Conservation (phyloP, 2,329 filamentous ascomycete genomes). For the Pleochaeta shiraiana region DNA sequence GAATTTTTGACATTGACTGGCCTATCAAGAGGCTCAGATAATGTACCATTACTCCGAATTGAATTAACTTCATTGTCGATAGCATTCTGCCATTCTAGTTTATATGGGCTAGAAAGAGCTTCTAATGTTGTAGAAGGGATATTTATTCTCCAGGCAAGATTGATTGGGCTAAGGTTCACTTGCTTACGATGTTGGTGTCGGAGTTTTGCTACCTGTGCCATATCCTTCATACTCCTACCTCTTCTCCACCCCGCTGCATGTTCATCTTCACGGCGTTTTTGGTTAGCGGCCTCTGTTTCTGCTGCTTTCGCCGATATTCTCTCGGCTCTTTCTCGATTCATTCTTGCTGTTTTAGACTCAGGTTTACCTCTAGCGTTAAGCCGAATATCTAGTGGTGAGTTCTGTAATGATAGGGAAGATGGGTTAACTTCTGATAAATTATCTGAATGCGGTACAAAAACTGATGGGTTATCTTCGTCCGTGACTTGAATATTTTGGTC, state of each 20-base stretch:
- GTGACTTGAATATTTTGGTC: neutral
- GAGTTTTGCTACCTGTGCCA: neutral
- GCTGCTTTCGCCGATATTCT: neutral
- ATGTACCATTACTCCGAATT: neutral
- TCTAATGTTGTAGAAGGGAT: neutral
- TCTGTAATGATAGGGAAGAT: conserved; percentile 1
- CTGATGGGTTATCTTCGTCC: neutral
- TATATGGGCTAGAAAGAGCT: neutral
- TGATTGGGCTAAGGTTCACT: neutral
- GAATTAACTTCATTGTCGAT: neutral
- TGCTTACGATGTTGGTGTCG: neutral
- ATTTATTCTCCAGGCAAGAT: neutral
- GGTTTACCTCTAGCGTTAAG: conserved; percentile 1
- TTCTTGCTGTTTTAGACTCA: conserved; percentile 1
- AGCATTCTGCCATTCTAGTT: neutral
- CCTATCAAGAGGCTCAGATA: neutral
- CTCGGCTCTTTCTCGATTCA: neutral
- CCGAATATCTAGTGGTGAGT: neutral
- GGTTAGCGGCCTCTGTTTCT: conserved; percentile 1
- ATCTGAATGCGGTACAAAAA: neutral
- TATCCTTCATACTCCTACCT: neutral
- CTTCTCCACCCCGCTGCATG: conserved; percentile 1
- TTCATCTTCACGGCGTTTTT: conserved; percentile 1
- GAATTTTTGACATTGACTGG: neutral
- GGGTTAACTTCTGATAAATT: neutral